A percentile compares a stretch with the other conserved stretches of the same genome.
Conservation (phyloP, 2,329 filamentous ascomycete genomes). For the Pseudocercospora cruenta region DNA sequence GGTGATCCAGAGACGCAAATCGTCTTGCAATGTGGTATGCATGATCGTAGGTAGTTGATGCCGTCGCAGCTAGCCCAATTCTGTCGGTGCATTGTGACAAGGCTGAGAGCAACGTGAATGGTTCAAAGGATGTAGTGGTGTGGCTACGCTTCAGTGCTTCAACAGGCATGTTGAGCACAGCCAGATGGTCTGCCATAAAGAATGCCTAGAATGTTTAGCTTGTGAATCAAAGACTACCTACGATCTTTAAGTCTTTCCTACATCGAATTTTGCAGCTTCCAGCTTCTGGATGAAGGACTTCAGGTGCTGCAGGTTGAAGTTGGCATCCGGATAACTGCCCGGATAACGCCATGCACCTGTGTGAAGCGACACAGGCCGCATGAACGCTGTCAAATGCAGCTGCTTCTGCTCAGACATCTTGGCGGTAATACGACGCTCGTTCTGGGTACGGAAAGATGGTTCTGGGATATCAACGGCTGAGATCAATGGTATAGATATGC, state of each 20-base stretch:
- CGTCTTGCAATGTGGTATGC: conserved; percentile 43
- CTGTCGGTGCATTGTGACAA: conserved; percentile 51
- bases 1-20: conserved; percentile 45
- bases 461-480: not conserved
- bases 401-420: conserved; percentile 33
- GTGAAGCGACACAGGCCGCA: conserved; percentile 56
- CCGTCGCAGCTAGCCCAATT: conserved; percentile 45
- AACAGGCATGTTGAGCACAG: conserved; percentile 47
- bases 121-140: conserved; percentile 62
- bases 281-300: conserved; percentile 58
- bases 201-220: conserved; percentile 38
- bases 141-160: conserved; percentile 62
- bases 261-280: conserved; percentile 54
- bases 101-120: conserved; percentile 44
- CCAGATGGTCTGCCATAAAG: conserved; percentile 55
- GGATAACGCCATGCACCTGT: conserved; percentile 56
- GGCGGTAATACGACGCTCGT: not conserved
- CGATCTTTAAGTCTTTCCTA: not conserved
- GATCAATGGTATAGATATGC: conserved; percentile 4
- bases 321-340: conserved; percentile 58
- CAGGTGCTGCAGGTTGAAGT: conserved; percentile 60
- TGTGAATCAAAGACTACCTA: not conserved
- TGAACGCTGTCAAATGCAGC: conserved; percentile 55
- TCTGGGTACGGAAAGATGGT: not conserved
- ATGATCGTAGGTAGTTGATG: conserved; percentile 43